Conservation (phyloP, 352 stramenopile genomes). For the Phytophthora sp. region DNA sequence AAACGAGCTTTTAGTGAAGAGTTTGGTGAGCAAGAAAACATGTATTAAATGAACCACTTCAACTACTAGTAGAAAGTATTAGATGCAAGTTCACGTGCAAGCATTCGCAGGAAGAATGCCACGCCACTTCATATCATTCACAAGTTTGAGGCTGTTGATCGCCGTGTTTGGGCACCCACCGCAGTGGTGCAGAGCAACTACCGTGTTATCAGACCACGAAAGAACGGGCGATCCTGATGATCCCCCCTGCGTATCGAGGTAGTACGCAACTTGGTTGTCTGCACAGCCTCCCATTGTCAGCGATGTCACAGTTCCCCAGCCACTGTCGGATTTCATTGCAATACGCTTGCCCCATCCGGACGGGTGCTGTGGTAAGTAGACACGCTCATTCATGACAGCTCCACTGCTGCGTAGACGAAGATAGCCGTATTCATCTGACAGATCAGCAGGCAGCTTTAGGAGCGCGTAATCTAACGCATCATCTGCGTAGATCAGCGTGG, state of each 20-base stretch:
- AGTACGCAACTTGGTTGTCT: conserved; percentile 67
- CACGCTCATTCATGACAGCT: conserved; percentile 43
- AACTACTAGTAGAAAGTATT: too few relatives aligned
- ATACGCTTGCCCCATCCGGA: conserved; percentile 74
- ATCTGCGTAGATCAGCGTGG: conserved; percentile 46
- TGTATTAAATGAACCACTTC: too few relatives aligned
- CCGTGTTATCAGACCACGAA: conserved; percentile 57
- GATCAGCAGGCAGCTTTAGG: conserved; percentile 58
- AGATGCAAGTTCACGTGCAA: neutral
- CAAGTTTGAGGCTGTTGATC: conserved; percentile 65
- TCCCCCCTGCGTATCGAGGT: conserved; percentile 69
- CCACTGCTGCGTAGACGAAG: conserved; percentile 53
- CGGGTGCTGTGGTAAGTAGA: conserved; percentile 72
- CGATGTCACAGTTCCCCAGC: conserved; percentile 50
- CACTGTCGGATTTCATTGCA: conserved; percentile 50
- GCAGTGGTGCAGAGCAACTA: conserved; percentile 78
- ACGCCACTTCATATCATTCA: conserved; percentile 44
- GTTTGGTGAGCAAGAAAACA: neutral
- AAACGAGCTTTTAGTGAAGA: neutral
- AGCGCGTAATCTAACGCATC: conserved; percentile 64
- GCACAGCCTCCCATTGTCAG: conserved; percentile 47
- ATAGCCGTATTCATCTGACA: conserved; percentile 55
- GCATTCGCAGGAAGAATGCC: conserved; percentile 52
- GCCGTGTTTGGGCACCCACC: conserved; percentile 78
- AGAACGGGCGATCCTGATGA: conserved; percentile 78